Conservation (phyloP, 352 stramenopile species). For the Phytophthora pinifolia region DNA sequence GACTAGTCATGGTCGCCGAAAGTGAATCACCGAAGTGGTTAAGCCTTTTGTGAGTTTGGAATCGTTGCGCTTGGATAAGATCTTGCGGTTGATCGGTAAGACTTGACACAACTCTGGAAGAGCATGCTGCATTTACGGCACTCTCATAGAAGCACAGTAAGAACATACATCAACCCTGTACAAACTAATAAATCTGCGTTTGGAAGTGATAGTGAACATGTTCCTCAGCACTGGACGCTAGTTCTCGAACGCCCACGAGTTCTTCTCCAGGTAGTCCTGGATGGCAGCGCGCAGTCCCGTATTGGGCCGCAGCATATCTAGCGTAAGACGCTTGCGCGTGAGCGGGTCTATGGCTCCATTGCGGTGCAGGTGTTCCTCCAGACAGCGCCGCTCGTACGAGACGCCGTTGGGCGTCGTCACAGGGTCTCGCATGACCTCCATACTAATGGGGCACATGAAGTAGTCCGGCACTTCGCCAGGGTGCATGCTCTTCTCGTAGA, state of each 20-base stretch:
- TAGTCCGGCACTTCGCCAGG: constrained; percentile 71
- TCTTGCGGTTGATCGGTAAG: too few relatives aligned
- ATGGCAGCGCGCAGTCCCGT: constrained; percentile 64
- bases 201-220: constrained; percentile 10
- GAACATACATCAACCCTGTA: too few relatives aligned
- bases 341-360: constrained; percentile 75
- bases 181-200: constrained; percentile 3
- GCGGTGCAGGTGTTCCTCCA: constrained; percentile 68
- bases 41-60: neutral
- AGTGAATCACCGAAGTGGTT: neutral
- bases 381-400: constrained; percentile 70
- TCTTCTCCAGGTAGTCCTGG: constrained; percentile 71
- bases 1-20: constrained; percentile 4
- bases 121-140: too few relatives aligned
- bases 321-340: constrained; percentile 60
- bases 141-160: too few relatives aligned
- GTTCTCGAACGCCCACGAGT: constrained; percentile 77
- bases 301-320: constrained; percentile 77
- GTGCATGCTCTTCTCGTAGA: constrained; percentile 49
- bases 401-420: constrained; percentile 80
- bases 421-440: constrained; percentile 82
- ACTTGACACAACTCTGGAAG: too few relatives aligned
- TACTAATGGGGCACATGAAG: constrained; percentile 79
- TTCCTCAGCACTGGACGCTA: constrained; percentile 20
- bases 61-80: neutral